A percentile compares a stretch with the other conserved stretches of the same genome.
These are phyloP conservation scores for Trichoderma asperelloides DNA, from an alignment of 495 filamentous ascomycete genomes.

Conservation along the genomic window DNA sequence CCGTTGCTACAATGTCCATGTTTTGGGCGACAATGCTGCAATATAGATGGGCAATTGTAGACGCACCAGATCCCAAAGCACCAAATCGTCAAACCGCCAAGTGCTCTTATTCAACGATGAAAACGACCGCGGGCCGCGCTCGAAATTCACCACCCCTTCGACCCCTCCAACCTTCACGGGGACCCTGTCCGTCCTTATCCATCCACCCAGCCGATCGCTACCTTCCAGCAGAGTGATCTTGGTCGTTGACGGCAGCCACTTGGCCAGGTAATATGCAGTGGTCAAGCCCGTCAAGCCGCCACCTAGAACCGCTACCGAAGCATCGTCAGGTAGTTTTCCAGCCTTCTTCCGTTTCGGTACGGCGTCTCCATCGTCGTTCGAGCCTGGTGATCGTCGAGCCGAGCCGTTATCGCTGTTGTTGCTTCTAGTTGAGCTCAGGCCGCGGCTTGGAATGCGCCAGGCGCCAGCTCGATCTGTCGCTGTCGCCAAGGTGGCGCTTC, in stretches of 20 bases:
- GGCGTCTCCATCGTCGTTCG: neutral
- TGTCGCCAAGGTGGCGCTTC: neutral
- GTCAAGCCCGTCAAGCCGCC: constrained; percentile 88
- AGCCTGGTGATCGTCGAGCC: neutral
- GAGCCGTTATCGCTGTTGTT: neutral
- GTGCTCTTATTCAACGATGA: constrained; percentile 30
- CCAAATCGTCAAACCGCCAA: constrained; percentile 29
- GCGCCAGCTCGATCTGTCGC: neutral
- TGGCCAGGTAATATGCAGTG: constrained; percentile 63
- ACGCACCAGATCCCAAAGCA: constrained; percentile 37
- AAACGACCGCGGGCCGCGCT: constrained; percentile 78
- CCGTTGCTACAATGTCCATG: neutral
- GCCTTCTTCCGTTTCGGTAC: neutral
- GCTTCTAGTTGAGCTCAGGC: neutral
- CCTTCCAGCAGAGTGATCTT: constrained; percentile 73
- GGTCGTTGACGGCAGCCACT: constrained; percentile 40
- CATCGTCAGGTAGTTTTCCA: constrained; percentile 22
- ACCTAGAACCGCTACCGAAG: constrained; percentile 64
- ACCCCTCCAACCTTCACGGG: constrained; percentile 40
- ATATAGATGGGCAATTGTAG: neutral
- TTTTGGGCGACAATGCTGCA: no score
- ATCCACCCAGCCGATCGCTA: constrained; percentile 62
- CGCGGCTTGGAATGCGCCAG: neutral
- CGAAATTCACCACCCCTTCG: constrained; percentile 58
- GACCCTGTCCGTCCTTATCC: constrained; percentile 63